Base-by-base conservation (phyloP, 2,329 filamentous ascomycete species). In the Grosmannia huntii region DNA sequence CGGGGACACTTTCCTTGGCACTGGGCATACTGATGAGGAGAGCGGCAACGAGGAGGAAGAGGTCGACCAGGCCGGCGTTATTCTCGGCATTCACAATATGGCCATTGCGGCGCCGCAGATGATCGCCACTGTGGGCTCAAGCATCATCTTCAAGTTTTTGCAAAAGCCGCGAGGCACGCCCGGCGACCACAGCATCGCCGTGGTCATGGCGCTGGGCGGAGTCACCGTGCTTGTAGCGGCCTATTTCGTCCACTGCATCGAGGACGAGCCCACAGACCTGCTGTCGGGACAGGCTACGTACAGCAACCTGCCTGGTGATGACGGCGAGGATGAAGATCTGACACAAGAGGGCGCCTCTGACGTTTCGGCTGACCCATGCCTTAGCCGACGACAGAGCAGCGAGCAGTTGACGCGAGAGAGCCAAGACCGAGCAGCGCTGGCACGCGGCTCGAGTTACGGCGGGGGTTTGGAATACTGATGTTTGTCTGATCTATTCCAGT, bases 21-120 rank as follows among this genome's bases (percentile, higher is more conserved):
- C 68, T 23, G 41, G 41, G 19, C 41, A 1, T 21, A n/a, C 4
- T 19, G 41, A n/a, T 7, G 41, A 44, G 41, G 41, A n/a, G 5
- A 16, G 16, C 1, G 67, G 69, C 31, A 62, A 66, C 12, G 61
- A 71, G 31, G 70, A 80, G 53, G 77, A 82, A 28, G 78, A 82
- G 46, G 76, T 82, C 2, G 87, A 91, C 66, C 87, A 94, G 68
- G 89, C 90, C 5, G 90, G 92, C 49, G 87, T 96, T 48, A 90
- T 97, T 51, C 79, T 97, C 2, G 92, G 92, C 10, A 90, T 97
- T 57, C 92, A 97, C 75, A 97, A 97, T 70, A 92, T 97, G 73
- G 86, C 91, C 19, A 88, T 97, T 64, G 90, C 91, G 0, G 85
- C 90, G 5, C 92, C 92, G 1, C 92, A 97, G 69, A 91, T 96